These are phyloP conservation scores for Penicillium sp. DNA, from an alignment of 2,329 filamentous ascomycete species.

Conservation along the genomic window DNA sequence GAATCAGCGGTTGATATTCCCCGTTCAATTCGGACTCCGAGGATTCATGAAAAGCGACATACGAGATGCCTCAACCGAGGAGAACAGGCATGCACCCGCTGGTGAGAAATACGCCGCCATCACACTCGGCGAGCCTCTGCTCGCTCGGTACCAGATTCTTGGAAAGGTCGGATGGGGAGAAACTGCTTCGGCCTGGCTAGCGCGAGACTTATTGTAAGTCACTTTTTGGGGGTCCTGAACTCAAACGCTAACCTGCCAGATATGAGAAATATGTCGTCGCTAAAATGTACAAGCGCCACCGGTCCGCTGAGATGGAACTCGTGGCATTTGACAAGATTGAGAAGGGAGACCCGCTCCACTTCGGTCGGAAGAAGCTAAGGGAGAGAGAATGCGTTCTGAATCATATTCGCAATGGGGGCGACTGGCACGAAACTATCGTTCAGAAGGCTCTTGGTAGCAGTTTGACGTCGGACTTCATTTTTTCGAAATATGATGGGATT, in stretches of 20 bases:
- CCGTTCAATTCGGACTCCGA: not conserved
- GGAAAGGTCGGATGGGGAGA: not conserved
- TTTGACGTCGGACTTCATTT: not conserved
- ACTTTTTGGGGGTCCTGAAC: not conserved
- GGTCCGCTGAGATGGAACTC: not conserved
- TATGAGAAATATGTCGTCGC: not conserved
- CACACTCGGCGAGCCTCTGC: not conserved
- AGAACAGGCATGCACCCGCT: not conserved
- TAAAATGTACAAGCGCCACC: not conserved
- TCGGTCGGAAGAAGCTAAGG: not conserved
- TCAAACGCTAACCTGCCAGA: not conserved
- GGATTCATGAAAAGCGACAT: not conserved
- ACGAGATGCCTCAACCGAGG: not conserved
- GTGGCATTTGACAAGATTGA: not conserved
- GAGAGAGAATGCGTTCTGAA: not conserved
- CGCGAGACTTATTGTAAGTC: not conserved
- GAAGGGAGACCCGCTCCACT: not conserved
- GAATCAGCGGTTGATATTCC: not conserved
- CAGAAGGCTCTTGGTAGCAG: not conserved
- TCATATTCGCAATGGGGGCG: not conserved
- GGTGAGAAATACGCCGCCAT: not conserved
- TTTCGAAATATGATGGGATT: not conserved
- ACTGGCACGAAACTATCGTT: not conserved
- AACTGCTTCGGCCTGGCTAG: not conserved
- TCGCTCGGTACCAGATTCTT: not conserved